Conservation (phyloP, 805 yeast genomes). For the Candida krabiensis region DNA sequence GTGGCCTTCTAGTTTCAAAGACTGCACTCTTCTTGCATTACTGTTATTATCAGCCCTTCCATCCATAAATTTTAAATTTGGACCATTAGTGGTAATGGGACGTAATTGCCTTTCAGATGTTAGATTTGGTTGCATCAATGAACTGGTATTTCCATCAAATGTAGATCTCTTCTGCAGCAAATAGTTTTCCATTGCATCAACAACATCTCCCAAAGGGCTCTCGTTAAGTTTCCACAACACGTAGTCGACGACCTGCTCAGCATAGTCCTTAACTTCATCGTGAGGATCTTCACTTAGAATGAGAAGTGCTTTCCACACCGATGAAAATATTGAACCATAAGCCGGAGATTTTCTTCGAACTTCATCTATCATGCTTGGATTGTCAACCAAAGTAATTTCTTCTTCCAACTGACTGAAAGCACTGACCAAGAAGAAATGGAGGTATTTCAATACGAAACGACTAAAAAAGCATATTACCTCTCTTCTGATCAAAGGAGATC, state of each 20-base stretch:
- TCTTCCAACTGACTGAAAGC: constrained; percentile 84
- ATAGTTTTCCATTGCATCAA: constrained; percentile 63
- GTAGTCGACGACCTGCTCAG: constrained; percentile 73
- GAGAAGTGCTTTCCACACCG: constrained; percentile 84
- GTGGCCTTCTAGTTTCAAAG: constrained; percentile 19
- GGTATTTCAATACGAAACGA: constrained; percentile 66
- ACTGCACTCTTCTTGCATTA: constrained; percentile 24
- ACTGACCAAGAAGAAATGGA: constrained; percentile 76
- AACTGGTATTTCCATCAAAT: not conserved
- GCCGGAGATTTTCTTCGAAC: constrained; percentile 72
- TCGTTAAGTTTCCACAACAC: constrained; percentile 64
- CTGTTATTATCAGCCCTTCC: not conserved
- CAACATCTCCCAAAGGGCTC: constrained; percentile 64
- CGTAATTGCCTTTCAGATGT: constrained; percentile 5
- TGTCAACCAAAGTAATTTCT: constrained; percentile 67
- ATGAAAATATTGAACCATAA: constrained; percentile 80
- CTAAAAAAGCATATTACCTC: constrained; percentile 81
- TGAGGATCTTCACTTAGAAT: constrained; percentile 87
- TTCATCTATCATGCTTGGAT: constrained; percentile 60
- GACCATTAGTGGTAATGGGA: constrained; percentile 11
- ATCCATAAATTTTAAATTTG: constrained; percentile 4
- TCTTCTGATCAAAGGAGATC: constrained; percentile 83
- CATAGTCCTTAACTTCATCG: constrained; percentile 69
- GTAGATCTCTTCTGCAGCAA: constrained; percentile 48
- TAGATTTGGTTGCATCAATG: not conserved